Evolutionary conservation across 2,329 filamentous ascomycete genomes (phyloP).

Genomic region (Fusarium nodosum): DNA sequence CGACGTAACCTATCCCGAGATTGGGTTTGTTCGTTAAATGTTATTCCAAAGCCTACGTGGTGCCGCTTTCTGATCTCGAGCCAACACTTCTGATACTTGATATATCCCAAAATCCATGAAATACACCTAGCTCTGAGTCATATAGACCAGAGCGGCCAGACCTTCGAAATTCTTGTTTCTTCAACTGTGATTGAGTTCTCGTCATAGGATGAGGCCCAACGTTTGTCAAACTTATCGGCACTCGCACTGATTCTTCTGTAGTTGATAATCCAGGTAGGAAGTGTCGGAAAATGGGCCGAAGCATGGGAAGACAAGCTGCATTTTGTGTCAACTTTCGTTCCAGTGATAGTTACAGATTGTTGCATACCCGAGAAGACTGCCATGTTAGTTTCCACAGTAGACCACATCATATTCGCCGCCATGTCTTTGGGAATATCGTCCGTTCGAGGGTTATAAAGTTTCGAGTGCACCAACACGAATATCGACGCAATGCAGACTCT

Average conservation of each 20-base stretch:
- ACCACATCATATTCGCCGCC: conserved; percentile 35
- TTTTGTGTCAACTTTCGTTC: neutral
- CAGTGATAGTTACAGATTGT: fast-evolving
- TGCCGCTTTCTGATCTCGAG: neutral
- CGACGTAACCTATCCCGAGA: too few species aligned
- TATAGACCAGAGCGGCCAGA: conserved; percentile 6
- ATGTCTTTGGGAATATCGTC: conserved; percentile 34
- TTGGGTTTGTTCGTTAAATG: neutral
- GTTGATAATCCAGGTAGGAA: conserved; percentile 2
- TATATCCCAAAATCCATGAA: conserved; percentile 25
- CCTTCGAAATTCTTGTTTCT: conserved; percentile 9
- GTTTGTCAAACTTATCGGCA: neutral
- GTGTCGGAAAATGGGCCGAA: conserved; percentile 24
- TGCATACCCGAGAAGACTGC: conserved; percentile 39
- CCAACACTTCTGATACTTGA: conserved; percentile 19
- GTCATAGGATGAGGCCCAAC: neutral
- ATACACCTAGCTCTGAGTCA: conserved; percentile 10
- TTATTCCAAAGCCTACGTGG: neutral
- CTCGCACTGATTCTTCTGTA: neutral
- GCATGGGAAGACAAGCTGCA: conserved; percentile 29
- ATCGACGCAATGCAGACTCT: conserved; percentile 41
- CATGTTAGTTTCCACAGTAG: conserved; percentile 42
- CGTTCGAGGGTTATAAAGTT: conserved; percentile 28
- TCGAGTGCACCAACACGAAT: conserved; percentile 29
- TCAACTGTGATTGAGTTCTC: neutral